Conservation (phyloP, 441 rosid species). For the Omphalea diandra region DNA sequence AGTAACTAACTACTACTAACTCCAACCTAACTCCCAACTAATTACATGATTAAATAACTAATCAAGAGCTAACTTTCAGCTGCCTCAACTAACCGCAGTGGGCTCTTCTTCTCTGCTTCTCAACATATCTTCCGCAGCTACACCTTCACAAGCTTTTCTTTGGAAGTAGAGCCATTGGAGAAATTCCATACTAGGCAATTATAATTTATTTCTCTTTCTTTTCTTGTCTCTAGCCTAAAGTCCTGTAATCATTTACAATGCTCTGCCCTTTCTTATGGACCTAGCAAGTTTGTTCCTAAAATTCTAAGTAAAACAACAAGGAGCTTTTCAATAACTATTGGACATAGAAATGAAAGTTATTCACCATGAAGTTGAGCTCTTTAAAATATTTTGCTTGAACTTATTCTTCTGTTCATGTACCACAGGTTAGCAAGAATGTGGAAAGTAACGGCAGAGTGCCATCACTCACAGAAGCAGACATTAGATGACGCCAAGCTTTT, state of each 20-base stretch:
- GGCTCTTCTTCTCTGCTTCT: too few relatives aligned
- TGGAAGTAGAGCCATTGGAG: background rate
- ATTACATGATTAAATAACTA: too few relatives aligned
- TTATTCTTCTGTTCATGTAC: background rate
- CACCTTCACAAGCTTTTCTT: too few relatives aligned
- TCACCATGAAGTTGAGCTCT: background rate
- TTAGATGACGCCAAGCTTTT: conserved; percentile 89
- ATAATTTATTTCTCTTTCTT: background rate
- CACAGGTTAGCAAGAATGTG: conserved; percentile 86
- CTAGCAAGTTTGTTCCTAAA: background rate
- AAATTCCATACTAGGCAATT: background rate
- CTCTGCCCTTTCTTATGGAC: too few relatives aligned
- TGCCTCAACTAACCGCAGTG: too few relatives aligned
- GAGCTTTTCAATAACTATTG: background rate
- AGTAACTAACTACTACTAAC: too few relatives aligned
- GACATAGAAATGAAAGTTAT: background rate
- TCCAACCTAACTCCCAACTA: too few relatives aligned
- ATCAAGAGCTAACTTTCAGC: too few relatives aligned
- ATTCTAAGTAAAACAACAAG: too few relatives aligned
- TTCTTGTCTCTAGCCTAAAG: too few relatives aligned
- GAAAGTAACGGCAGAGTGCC: conserved; percentile 95
- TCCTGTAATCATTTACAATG: too few relatives aligned
- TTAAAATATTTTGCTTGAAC: background rate
- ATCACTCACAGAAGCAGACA: conserved; percentile 75
- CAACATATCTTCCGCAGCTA: too few relatives aligned